Evolutionary conservation across 2,329 filamentous ascomycete genomes (phyloP), one percentile per base, ranked within the genome.

Genomic region (Phoma sp.): DNA sequence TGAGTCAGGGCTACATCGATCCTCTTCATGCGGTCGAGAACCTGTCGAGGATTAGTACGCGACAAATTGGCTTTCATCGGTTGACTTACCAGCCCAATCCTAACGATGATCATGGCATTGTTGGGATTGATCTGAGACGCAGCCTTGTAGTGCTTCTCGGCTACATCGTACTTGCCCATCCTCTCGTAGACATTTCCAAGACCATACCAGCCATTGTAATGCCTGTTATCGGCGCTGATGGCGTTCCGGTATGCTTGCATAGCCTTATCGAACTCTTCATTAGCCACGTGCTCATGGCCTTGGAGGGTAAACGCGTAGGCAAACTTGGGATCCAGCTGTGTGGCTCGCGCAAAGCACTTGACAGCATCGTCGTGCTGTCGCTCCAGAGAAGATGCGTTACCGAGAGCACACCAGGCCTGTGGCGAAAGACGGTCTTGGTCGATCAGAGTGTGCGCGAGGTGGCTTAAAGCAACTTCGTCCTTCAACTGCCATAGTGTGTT

Each of bases 181-280:
- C 93, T 94, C 75, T 96, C 91, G 68, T 94, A 95, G 1, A 96
- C 92, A 32, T 79, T 83, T 7, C 85, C 86, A n/a, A 88, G 76
- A 19, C 95, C 95, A 73, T 98, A 99, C 85, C 96, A 98, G n/a
- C 94, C 95, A 71, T 97, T 96, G 80, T 98, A 99, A 73, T 97
- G 94, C 19, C 94, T 87, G 51, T 85, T 87, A 69, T 99, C 93
- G 0, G 91, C 92, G 39, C 88, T 85, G 63, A 99, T 90, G 1
- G 92, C 93, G 48, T 88, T 86, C 31, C 96, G 87, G 75, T 97
- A 99, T 2, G 92, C 89, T 35, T 88, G 86, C 39, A 96, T 84
- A 0, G 95, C 95, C 73, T 96, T 96, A 72, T 98, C 94, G 70
- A 95, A 97, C 74, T 99, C 96, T 76, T 99, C 96, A 64, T 97